phyloP scores from a whole-genome alignment of 2,329 filamentous ascomycete genomes.

The Pseudogymnoascus sp. region DNA sequence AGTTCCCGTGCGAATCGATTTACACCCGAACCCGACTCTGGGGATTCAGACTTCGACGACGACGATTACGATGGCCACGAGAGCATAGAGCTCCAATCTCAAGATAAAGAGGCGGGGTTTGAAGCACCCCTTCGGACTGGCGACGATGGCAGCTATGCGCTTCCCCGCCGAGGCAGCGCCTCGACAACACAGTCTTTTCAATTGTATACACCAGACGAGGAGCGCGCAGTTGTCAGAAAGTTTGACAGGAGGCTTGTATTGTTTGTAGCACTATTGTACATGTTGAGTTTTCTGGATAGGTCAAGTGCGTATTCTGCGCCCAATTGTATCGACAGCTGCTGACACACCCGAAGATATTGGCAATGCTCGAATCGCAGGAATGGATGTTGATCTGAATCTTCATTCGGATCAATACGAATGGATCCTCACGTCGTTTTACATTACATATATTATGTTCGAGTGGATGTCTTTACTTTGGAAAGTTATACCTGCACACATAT shows the following conservation, averaged over 20 bases:
- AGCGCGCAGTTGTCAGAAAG: conserved; percentile 59
- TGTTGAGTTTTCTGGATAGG: conserved; percentile 77
- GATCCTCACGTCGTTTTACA: conserved; percentile 53
- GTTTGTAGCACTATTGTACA: conserved; percentile 74
- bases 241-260: conserved; percentile 70
- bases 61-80: conserved; percentile 11
- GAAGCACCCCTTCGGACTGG: not conserved
- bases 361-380: conserved; percentile 54
- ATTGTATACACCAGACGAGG: conserved; percentile 59
- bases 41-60: conserved; percentile 19
- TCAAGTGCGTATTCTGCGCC: conserved; percentile 51
- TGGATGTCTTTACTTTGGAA: conserved; percentile 58
- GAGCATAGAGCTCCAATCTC: not conserved
- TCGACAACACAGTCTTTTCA: conserved; percentile 36
- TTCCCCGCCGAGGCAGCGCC: conserved; percentile 21
- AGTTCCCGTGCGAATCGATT: conserved; percentile 14
- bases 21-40: conserved; percentile 23
- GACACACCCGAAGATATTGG: conserved; percentile 42
- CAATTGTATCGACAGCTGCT: conserved; percentile 1
- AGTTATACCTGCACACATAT: conserved; percentile 50
- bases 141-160: not conserved
- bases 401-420: conserved; percentile 47
- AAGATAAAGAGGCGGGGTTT: not conserved
- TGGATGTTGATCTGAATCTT: conserved; percentile 50
- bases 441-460: conserved; percentile 54